phyloP scores from a whole-genome alignment of 331 rosid species.

The Rosa hybrid region DNA sequence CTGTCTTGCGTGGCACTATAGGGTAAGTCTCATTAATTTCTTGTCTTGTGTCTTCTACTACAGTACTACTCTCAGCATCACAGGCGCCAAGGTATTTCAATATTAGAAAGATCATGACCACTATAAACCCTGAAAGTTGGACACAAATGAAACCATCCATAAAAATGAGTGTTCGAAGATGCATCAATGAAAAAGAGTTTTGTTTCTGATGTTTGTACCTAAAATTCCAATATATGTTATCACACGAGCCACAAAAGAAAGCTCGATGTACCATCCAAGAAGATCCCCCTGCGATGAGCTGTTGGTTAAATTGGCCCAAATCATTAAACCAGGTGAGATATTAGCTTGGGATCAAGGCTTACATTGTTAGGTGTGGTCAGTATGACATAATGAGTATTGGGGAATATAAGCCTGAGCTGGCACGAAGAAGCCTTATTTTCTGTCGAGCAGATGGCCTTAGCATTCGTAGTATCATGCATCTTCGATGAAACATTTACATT shows the following conservation, averaged over 20 bases:
- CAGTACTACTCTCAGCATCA: slow-evolving; percentile 20
- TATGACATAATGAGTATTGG: slow-evolving; percentile 50
- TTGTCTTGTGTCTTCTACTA: slow-evolving; percentile 6
- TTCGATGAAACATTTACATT: slow-evolving; percentile 53
- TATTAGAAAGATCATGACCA: slow-evolving; percentile 38
- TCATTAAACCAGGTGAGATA: slow-evolving; percentile 8
- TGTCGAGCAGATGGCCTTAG: slow-evolving; percentile 55
- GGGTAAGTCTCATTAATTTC: slow-evolving; percentile 56
- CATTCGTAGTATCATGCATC: slow-evolving; percentile 59
- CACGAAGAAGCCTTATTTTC: slow-evolving; percentile 43
- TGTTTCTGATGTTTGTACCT: slow-evolving; percentile 41
- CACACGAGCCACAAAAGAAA: slow-evolving; percentile 57
- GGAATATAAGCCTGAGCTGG: slow-evolving; percentile 49
- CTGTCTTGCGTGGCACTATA: slow-evolving; percentile 35
- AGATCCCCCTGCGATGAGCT: slow-evolving; percentile 47
- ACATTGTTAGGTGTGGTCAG: slow-evolving; percentile 53
- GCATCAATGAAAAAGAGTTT: neutral
- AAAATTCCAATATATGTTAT: slow-evolving; percentile 51
- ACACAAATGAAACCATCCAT: neutral
- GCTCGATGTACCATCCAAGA: slow-evolving; percentile 44
- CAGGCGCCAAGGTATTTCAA: slow-evolving; percentile 58
- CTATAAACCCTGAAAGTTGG: slow-evolving; percentile 43
- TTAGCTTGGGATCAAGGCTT: slow-evolving; percentile 25
- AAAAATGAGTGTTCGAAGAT: neutral
- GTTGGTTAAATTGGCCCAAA: slow-evolving; percentile 10